Evolutionary conservation across 345 rosid species (phyloP).

Genomic region (Hibiscus tridactylites): DNA sequence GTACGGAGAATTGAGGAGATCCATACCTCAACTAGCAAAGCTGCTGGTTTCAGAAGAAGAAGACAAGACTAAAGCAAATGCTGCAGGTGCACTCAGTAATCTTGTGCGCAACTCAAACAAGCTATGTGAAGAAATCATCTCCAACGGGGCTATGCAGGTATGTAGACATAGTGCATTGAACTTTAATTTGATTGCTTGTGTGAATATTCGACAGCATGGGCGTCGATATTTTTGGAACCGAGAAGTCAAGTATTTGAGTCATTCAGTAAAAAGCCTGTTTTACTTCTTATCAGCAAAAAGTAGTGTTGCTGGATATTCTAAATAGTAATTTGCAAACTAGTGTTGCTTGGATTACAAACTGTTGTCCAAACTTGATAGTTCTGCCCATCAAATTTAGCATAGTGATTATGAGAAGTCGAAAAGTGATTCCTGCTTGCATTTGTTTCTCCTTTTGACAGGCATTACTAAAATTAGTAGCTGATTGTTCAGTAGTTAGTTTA

Average conservation of each 20-base stretch:
- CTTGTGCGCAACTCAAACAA: constrained; percentile 90
- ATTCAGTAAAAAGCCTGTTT: no score
- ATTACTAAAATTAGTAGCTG: constrained; percentile 61
- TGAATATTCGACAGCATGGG: background rate
- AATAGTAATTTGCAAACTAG: no score
- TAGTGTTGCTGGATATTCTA: no score
- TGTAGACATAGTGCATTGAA: constrained; percentile 5
- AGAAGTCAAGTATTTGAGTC: no score
- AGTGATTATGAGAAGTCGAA: background rate
- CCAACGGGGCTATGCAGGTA: constrained; percentile 95
- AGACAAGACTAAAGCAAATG: constrained; percentile 96
- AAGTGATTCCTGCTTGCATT: background rate
- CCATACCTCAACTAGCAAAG: constrained; percentile 74
- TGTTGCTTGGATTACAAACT: no score
- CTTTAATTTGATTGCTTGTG: background rate
- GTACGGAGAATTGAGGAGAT: constrained; percentile 77
- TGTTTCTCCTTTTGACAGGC: constrained; percentile 36
- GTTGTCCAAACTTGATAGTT: no score
- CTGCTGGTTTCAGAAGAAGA: constrained; percentile 71
- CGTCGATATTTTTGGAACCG: background rate
- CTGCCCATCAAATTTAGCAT: background rate
- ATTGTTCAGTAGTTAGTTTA: constrained; percentile 61
- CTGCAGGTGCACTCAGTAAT: constrained; percentile 95
- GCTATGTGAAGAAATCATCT: constrained; percentile 83
- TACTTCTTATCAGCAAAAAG: no score